Conservation (phyloP, 768 basidiomycete species). For the Boletus vinaceobasis region DNA sequence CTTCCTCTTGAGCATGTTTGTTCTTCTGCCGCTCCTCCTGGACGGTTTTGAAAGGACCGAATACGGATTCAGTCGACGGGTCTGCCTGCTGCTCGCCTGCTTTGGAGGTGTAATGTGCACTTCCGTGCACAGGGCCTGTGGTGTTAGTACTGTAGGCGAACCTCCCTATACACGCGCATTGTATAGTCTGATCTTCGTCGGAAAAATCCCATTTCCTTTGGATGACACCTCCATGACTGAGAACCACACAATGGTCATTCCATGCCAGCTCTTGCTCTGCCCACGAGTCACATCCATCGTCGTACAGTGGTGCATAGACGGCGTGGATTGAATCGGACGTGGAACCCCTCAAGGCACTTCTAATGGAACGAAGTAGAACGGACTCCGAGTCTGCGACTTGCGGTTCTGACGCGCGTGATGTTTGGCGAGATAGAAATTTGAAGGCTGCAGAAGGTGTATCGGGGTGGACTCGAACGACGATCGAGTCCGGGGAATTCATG, state of each 20-base stretch:
- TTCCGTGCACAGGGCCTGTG: conserved; percentile 22
- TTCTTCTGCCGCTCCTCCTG: conserved; percentile 39
- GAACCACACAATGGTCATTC: conserved; percentile 60
- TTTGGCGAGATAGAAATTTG: conserved; percentile 36
- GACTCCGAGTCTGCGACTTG: conserved; percentile 24
- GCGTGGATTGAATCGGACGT: conserved; percentile 40
- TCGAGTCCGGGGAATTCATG: conserved; percentile 17
- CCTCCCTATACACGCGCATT: conserved; percentile 76
- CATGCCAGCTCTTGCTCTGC: conserved; percentile 69
- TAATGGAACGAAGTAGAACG: conserved; percentile 53
- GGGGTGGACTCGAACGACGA: conserved; percentile 40
- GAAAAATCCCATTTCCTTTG: conserved; percentile 71
- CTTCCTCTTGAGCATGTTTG: conserved; percentile 35
- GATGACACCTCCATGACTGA: conserved; percentile 66
- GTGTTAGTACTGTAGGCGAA: conserved; percentile 50
- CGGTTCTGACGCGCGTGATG: conserved; percentile 12
- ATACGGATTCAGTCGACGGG: conserved; percentile 26
- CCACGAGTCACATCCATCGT: conserved; percentile 37
- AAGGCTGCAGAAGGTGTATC: conserved; percentile 43
- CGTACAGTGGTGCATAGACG: conserved; percentile 42
- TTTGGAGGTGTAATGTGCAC: conserved; percentile 30
- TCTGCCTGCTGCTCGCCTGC: conserved; percentile 15
- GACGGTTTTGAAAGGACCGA: conserved; percentile 43
- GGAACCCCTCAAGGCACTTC: conserved; percentile 55
- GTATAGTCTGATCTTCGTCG: conserved; percentile 69